phyloP scores from a whole-genome alignment of 2,329 filamentous ascomycete genomes.

The Scleromitrula shiraiana region DNA sequence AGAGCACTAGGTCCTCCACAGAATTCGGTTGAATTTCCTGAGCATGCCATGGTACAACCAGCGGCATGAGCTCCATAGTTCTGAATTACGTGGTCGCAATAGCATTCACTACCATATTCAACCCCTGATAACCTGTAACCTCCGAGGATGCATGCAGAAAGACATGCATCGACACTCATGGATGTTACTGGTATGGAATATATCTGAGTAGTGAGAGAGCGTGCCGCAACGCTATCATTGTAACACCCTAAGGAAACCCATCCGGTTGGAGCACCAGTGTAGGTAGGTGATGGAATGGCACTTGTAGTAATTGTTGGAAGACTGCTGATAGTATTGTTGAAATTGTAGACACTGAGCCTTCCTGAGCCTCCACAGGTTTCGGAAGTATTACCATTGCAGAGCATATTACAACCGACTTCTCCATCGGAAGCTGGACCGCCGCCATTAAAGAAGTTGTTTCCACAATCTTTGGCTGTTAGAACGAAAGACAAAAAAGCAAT shows the following conservation, averaged over 20 bases:
- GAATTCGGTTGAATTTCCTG: slow-evolving; percentile 24
- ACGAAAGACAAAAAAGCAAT: not conserved
- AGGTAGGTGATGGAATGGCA: slow-evolving; percentile 5
- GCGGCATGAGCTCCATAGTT: slow-evolving; percentile 6
- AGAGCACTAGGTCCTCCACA: slow-evolving; percentile 27
- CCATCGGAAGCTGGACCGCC: slow-evolving; percentile 9
- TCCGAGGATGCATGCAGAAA: slow-evolving; percentile 28
- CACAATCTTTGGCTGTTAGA: slow-evolving; percentile 11
- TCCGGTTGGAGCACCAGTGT: slow-evolving; percentile 10
- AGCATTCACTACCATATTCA: slow-evolving; percentile 30
- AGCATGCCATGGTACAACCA: slow-evolving; percentile 21
- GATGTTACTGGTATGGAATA: slow-evolving; percentile 13
- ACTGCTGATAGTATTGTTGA: slow-evolving; percentile 10
- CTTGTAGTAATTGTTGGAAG: slow-evolving; percentile 6
- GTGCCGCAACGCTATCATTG: slow-evolving; percentile 16
- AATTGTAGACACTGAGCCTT: slow-evolving; percentile 13
- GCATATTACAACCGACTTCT: slow-evolving; percentile 21
- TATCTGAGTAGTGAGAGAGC: slow-evolving; percentile 13
- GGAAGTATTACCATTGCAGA: slow-evolving; percentile 17
- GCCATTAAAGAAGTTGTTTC: slow-evolving; percentile 9
- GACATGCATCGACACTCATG: slow-evolving; percentile 18
- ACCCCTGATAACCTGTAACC: slow-evolving; percentile 27
- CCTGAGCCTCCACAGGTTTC: slow-evolving; percentile 21
- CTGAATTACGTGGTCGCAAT: slow-evolving; percentile 15
- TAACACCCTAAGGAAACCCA: slow-evolving; percentile 21